Evolutionary conservation across 73 alveolate genomes (phyloP), one percentile per base, ranked within the genome.

Genomic region (Symbiodinium natans): DNA sequence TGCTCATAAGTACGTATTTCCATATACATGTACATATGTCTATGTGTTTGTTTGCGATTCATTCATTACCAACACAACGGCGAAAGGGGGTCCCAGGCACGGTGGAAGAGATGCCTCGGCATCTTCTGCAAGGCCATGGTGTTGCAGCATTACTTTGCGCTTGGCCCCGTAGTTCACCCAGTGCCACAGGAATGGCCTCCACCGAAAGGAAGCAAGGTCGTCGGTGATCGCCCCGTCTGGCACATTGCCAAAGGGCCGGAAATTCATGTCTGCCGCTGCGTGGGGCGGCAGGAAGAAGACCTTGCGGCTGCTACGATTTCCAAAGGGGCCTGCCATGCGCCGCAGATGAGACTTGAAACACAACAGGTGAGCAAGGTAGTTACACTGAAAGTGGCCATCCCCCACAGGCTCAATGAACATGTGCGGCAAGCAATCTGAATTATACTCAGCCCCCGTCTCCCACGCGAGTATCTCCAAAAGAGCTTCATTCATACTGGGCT

Each of bases 231-330:
- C 77, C 31, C 31, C 34, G 25, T 63, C 77, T 15, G 77, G 77
- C 77, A 63, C 77, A 27, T 63, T 63, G 77, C 77, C 77, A 63
- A 27, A 63, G 15, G 77, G 77, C 77, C 77, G 77, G 34, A 63
- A 63, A 8, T 63, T 63, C 3, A 63, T 63, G 77, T 63, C 77
- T 21, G 77, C 77, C 8, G 77, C 77, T 6, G 59, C 13, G 34
- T 21, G 34, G 31, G 77, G 77, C 77, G 34, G 34, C 34, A 63
- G 34, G 77, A 63, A 63, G 77, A 23, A 63, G 77, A 63, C 31
- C 77, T 63, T 63, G 34, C 77, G 77, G 31, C 39, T 63, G 77
- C 77, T 21, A 34, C 77, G 77, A 63, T 25, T 21, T 27, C 77
- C 77, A 34, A 63, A 63, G 0, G 77, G 77, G 17, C 77, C 77